Percentiles rank a stretch among this genome's conserved stretches.
These are phyloP conservation scores for Cordyceps sp. DNA, from an alignment of 2,329 filamentous ascomycete genomes.

Conservation along the genomic window DNA sequence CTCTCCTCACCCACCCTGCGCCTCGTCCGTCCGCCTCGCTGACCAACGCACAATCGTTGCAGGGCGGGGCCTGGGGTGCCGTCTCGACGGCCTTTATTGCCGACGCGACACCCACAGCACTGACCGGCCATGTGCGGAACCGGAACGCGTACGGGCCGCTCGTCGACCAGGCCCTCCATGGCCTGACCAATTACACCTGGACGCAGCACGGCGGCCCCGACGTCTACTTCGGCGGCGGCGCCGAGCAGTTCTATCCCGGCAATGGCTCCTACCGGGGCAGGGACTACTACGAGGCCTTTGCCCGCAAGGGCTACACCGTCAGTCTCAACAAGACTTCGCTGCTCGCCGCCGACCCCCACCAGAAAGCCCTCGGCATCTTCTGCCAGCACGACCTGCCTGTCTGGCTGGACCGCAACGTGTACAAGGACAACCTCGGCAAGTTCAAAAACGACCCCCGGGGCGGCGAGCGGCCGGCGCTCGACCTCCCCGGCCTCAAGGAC, in stretches of 20 bases:
- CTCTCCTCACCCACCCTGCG: neutral
- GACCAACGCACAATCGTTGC: neutral
- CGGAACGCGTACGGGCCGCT: constrained; percentile 54
- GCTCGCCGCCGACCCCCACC: constrained; percentile 33
- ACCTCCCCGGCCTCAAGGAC: constrained; percentile 71
- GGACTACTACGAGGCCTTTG: constrained; percentile 67
- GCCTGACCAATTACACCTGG: constrained; percentile 69
- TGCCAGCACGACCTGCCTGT: constrained; percentile 59
- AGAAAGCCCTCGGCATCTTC: constrained; percentile 64
- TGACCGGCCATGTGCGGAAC: constrained; percentile 55
- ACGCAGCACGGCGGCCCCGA: constrained; percentile 58
- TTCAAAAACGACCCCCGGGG: constrained; percentile 56
- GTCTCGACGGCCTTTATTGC: constrained; percentile 71
- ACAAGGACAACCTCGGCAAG: constrained; percentile 48
- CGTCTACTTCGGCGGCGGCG: constrained; percentile 69
- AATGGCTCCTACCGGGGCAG: constrained; percentile 48
- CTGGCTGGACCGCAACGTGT: constrained; percentile 77
- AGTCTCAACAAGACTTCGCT: constrained; percentile 61
- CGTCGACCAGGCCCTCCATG: constrained; percentile 61
- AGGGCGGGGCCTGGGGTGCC: constrained; percentile 41
- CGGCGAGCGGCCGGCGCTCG: constrained; percentile 43
- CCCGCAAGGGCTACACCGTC: constrained; percentile 54
- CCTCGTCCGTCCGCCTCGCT: neutral
- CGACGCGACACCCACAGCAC: constrained; percentile 66
- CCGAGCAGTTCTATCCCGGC: constrained; percentile 60